Base-by-base conservation (phyloP, 148 eudicot species). In the Drosera capensis region DNA sequence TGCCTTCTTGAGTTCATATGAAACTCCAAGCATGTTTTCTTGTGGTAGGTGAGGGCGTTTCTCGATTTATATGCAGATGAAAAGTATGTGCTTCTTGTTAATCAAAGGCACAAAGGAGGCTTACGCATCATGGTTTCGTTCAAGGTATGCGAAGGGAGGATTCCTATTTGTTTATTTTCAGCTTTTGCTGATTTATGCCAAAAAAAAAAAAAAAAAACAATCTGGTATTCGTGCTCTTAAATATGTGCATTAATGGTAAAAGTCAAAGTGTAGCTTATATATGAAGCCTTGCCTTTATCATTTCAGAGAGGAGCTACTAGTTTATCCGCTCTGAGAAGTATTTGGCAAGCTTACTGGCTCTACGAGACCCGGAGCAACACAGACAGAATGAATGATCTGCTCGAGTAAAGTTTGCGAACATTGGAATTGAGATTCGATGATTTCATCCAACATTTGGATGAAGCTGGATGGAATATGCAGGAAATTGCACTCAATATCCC, bases 341-440 rank as follows among this genome's bases (percentile, higher is more conserved):
- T 90, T 29, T 90, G 95, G 95, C 97, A 90, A 55, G 64, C 85
- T 26, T 69, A 78, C 48, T 90, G 95, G 93, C 83, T 90, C 23
- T 58, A 80, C 34, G 65, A 78, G 38, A 72, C 80, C 46, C 60
- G 75, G 73, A 45, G 60, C 28, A 22, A 26, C n/a, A 49, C 63
- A 11, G 42, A 46, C 14, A 52, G 69, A 6, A 31, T 63, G 14
- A 24, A 67, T 55, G 43, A 65, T 48, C 62, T 62, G 40, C 69
- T 90, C 15, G 72, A 78, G 57, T 69, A 64, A 62, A 90, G 97
- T 67, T 43, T 84, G 63, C 31, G 18, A 40, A 67, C 59, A 36
- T 55, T 90, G 56, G 71, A 70, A 25, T 48, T 51, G 9, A 56
- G 66, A 45, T 90, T 84, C 30, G 61, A 65, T n/a, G 43, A 75